Evolutionary conservation across 768 basidiomycete genomes (phyloP).

Genomic region (Pulveroboletus frians): DNA sequence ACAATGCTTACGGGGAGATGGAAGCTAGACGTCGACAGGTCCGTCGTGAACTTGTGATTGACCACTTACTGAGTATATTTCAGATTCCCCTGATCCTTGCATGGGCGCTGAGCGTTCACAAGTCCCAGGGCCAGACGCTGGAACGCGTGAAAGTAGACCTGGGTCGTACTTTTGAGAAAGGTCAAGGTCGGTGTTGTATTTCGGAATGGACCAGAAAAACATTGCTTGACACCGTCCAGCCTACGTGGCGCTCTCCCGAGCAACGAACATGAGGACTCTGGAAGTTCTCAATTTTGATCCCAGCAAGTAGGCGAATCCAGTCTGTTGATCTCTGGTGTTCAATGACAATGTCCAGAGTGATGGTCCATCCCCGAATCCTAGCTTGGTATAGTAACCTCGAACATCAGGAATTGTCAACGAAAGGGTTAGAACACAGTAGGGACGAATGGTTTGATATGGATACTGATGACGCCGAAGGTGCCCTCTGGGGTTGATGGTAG

Average conservation of each 20-base stretch:
- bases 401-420: constrained; percentile 8
- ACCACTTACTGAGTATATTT: constrained; percentile 16
- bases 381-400: constrained; percentile 45
- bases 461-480: constrained; percentile 31
- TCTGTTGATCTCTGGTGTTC: neutral
- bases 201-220: neutral
- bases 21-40: constrained; percentile 63
- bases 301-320: constrained; percentile 41
- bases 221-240: constrained; percentile 32
- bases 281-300: constrained; percentile 62
- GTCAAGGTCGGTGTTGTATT: constrained; percentile 49
- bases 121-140: constrained; percentile 87
- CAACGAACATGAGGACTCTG: constrained; percentile 58
- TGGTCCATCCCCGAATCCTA: constrained; percentile 59
- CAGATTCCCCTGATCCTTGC: constrained; percentile 64
- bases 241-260: constrained; percentile 70
- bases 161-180: constrained; percentile 69
- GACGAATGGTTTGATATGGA: constrained; percentile 32
- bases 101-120: constrained; percentile 86
- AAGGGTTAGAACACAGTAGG: constrained; percentile 10
- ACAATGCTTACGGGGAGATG: constrained; percentile 51
- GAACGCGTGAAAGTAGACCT: constrained; percentile 81
- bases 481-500: constrained; percentile 24
- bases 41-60: neutral
- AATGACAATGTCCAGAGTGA: constrained; percentile 40